These are phyloP conservation scores for Syncephalastrum monosporum DNA, from an alignment of 371 early-diverging fungal species.

Conservation along the genomic window DNA sequence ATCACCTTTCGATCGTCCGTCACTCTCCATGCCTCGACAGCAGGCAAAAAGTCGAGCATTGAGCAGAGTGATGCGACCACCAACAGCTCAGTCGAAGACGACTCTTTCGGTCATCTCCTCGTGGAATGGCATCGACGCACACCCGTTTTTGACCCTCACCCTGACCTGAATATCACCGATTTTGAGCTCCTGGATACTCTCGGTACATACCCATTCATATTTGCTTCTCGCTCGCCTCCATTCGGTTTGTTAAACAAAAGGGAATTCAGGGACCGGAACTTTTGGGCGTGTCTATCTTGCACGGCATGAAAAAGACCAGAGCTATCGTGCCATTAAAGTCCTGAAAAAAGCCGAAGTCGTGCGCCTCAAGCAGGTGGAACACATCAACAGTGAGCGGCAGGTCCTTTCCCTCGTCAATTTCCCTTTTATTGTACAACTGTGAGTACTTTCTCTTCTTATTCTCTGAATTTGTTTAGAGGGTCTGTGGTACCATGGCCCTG, in stretches of 20 bases:
- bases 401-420: conserved; percentile 85
- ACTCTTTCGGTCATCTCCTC: conserved; percentile 21
- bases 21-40: conserved; percentile 26
- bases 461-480: background rate
- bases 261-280: conserved; percentile 87
- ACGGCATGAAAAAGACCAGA: conserved; percentile 52
- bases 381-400: conserved; percentile 94
- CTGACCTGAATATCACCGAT: conserved; percentile 36
- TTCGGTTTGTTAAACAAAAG: conserved; percentile 10
- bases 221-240: background rate
- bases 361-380: conserved; percentile 94
- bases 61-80: conserved; percentile 21
- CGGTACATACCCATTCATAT: conserved; percentile 36
- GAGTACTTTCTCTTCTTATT: conserved; percentile 21
- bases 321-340: conserved; percentile 92
- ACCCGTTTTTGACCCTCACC: conserved; percentile 30
- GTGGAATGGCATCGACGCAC: conserved; percentile 34
- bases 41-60: conserved; percentile 23
- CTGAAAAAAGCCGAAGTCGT: conserved; percentile 91
- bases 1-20: conserved; percentile 38
- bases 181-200: conserved; percentile 67
- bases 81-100: conserved; percentile 20
- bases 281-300: conserved; percentile 93
- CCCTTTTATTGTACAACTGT: conserved; percentile 96
- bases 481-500: too few species aligned